These are phyloP conservation scores for Cyclostephanos tholiformis DNA, from an alignment of 108 stramenopile species.

Conservation along the genomic window DNA sequence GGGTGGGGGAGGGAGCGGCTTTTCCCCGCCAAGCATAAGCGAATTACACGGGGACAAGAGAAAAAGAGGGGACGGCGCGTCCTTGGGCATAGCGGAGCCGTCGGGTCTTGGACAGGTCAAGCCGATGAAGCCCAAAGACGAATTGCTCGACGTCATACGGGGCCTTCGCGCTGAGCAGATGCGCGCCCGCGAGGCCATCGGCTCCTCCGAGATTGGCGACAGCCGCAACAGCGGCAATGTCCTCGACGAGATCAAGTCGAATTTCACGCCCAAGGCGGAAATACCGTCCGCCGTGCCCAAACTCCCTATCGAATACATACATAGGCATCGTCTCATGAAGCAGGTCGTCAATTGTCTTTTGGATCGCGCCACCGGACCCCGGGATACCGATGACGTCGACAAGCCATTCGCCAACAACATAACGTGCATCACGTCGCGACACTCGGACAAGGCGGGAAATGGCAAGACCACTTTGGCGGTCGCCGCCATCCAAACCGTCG, in stretches of 20 bases:
- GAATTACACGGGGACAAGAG: slow-evolving; percentile 36
- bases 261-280: slow-evolving; percentile 85
- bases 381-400: slow-evolving; percentile 71
- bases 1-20: background rate
- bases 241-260: slow-evolving; percentile 68
- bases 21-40: slow-evolving; percentile 24
- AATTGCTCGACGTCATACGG: slow-evolving; percentile 82
- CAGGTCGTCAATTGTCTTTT: slow-evolving; percentile 86
- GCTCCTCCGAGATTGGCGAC: background rate
- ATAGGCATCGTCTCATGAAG: slow-evolving; percentile 85
- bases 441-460: slow-evolving; percentile 89
- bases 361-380: slow-evolving; percentile 56
- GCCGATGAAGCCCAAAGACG: slow-evolving; percentile 80
- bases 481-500: slow-evolving; percentile 88
- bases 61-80: slow-evolving; percentile 22
- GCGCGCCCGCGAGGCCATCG: slow-evolving; percentile 64
- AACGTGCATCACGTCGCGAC: slow-evolving; percentile 85
- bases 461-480: slow-evolving; percentile 87
- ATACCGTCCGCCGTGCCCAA: slow-evolving; percentile 84
- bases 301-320: slow-evolving; percentile 84
- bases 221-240: slow-evolving; percentile 30
- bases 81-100: slow-evolving; percentile 13
- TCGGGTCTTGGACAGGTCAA: slow-evolving; percentile 41
- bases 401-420: slow-evolving; percentile 56
- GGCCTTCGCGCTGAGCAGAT: slow-evolving; percentile 78